A percentile compares a stretch with the other conserved stretches of the same genome.
These are phyloP conservation scores for Trichoderma harzianum DNA, from an alignment of 2,329 filamentous ascomycete species.

Conservation along the genomic window DNA sequence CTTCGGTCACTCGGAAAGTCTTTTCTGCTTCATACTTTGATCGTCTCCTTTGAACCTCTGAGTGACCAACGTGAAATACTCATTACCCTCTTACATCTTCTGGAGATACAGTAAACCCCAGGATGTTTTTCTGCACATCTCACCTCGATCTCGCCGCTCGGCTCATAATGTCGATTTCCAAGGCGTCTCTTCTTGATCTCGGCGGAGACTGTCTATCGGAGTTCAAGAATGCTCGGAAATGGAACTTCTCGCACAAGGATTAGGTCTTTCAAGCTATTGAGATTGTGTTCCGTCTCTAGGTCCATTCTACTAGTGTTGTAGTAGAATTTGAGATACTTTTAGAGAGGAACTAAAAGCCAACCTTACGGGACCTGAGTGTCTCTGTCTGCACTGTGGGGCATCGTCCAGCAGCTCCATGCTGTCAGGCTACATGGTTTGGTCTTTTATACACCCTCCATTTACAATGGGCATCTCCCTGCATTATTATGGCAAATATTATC, in stretches of 20 bases:
- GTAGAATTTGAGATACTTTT: too few relatives aligned
- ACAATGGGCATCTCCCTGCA: fast-evolving
- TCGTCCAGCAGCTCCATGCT: neutral
- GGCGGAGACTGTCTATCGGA: neutral
- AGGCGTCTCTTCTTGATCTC: too few relatives aligned
- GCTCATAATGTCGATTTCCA: too few relatives aligned
- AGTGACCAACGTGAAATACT: too few relatives aligned
- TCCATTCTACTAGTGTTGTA: neutral
- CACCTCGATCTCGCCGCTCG: too few relatives aligned
- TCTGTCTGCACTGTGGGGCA: neutral
- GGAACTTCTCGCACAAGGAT: neutral
- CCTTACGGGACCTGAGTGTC: neutral
- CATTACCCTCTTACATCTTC: too few relatives aligned
- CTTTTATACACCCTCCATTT: neutral
- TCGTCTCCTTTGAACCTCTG: too few relatives aligned
- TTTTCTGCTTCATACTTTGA: too few relatives aligned
- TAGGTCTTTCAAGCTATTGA: neutral
- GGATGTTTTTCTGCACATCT: too few relatives aligned
- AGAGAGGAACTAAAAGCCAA: neutral
- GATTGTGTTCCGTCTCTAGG: neutral
- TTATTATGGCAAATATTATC: too few relatives aligned
- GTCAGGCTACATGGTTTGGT: neutral
- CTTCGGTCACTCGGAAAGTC: too few relatives aligned
- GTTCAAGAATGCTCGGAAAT: neutral
- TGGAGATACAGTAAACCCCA: too few relatives aligned